These are phyloP conservation scores for Botrytis tulipae DNA, from an alignment of 2,329 filamentous ascomycete species.

Conservation along the genomic window DNA sequence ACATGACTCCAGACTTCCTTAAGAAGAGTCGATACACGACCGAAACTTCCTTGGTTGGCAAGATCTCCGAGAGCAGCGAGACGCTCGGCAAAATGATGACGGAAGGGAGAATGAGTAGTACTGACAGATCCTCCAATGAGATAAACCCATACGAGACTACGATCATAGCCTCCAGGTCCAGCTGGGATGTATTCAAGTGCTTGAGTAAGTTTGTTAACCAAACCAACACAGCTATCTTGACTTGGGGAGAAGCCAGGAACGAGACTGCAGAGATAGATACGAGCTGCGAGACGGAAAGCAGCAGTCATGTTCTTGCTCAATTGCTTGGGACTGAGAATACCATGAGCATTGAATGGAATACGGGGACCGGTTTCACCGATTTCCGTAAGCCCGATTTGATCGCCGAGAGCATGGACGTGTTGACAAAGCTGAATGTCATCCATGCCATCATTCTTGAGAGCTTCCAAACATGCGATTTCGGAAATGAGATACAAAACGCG, in stretches of 20 bases:
- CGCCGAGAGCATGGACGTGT: constrained; percentile 83
- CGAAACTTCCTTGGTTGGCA: constrained; percentile 80
- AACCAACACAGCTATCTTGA: constrained; percentile 69
- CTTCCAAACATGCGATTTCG: constrained; percentile 93
- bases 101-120: constrained; percentile 69
- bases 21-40: constrained; percentile 74
- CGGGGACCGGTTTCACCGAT: constrained; percentile 55
- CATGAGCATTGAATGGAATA: constrained; percentile 64
- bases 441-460: constrained; percentile 78
- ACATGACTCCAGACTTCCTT: constrained; percentile 78
- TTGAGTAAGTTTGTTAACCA: constrained; percentile 75
- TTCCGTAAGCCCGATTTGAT: constrained; percentile 83
- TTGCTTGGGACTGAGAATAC: constrained; percentile 76
- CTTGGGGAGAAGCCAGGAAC: constrained; percentile 82
- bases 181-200: constrained; percentile 80
- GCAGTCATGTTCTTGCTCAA: constrained; percentile 85
- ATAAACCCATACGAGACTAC: constrained; percentile 89
- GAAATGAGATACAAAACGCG: constrained; percentile 97
- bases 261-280: constrained; percentile 95
- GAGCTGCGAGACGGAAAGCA: constrained; percentile 86
- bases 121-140: constrained; percentile 82
- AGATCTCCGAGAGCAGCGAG: constrained; percentile 71
- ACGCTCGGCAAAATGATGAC: constrained; percentile 73
- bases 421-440: constrained; percentile 84
- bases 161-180: constrained; percentile 80